These are phyloP conservation scores for Ustilago nuda DNA, from an alignment of 1,284 basidiomycete species.

Conservation along the genomic window DNA sequence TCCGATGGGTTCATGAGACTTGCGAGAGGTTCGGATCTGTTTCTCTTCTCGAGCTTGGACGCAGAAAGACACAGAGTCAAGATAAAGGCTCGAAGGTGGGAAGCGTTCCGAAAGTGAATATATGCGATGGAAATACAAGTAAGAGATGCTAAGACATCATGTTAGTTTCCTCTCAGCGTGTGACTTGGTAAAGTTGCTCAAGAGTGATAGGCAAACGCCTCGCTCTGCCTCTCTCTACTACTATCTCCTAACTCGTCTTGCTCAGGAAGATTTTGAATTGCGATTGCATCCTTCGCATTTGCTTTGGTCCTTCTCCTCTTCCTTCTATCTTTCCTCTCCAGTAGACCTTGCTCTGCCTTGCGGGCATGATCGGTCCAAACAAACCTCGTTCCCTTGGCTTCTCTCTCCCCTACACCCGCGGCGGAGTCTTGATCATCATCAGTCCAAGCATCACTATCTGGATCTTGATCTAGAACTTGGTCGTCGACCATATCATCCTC, in stretches of 20 bases:
- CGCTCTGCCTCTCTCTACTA: neutral
- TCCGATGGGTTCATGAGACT: too few species aligned
- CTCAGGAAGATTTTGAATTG: neutral
- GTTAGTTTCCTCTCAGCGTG: too few species aligned
- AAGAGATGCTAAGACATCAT: neutral
- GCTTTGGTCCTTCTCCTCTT: conserved; percentile 18
- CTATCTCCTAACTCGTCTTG: neutral
- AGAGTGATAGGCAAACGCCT: conserved; percentile 19
- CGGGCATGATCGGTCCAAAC: conserved; percentile 22
- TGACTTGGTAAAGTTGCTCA: neutral
- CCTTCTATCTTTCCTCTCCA: conserved; percentile 25
- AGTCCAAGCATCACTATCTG: conserved; percentile 34
- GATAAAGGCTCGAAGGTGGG: too few species aligned
- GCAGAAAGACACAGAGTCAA: too few species aligned
- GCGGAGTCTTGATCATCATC: conserved; percentile 28
- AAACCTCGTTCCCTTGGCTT: neutral
- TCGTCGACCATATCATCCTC: conserved; percentile 22
- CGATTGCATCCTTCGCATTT: neutral
- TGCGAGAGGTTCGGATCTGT: too few species aligned
- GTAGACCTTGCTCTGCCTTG: conserved; percentile 7
- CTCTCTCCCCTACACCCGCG: neutral
- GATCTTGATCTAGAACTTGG: conserved; percentile 7
- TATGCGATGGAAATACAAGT: conserved; percentile 1
- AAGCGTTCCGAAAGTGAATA: neutral
- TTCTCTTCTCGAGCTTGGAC: too few species aligned